Percentiles rank a stretch among this genome's conserved stretches.
phyloP scores from a whole-genome alignment of 257 asterid species.

The Jacaranda copaia region DNA sequence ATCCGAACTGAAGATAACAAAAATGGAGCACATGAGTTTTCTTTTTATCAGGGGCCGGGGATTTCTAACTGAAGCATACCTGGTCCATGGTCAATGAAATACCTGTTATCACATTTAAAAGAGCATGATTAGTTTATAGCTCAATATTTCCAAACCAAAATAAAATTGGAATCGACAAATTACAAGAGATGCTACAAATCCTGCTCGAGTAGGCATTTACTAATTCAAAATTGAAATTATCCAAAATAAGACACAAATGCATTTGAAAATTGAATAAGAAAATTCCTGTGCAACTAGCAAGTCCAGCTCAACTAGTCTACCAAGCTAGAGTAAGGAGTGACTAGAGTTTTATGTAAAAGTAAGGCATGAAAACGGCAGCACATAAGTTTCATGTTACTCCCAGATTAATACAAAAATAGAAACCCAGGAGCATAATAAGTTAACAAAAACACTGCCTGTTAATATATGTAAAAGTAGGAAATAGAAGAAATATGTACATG shows the following conservation, averaged over 20 bases:
- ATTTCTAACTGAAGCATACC: constrained; percentile 46
- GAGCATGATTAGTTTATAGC: background rate
- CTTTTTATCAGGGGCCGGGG: background rate
- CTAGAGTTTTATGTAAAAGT: background rate
- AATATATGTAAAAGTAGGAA: background rate
- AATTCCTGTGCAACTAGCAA: background rate
- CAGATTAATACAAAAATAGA: constrained; percentile 9
- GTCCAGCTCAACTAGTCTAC: background rate
- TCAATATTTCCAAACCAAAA: background rate
- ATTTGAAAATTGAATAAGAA: background rate
- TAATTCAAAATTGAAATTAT: background rate
- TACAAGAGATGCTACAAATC: background rate
- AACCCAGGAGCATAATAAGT: too few species aligned
- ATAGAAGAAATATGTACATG: background rate
- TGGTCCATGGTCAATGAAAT: constrained; percentile 80
- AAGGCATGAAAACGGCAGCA: background rate
- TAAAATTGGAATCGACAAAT: background rate
- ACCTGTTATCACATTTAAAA: constrained; percentile 51
- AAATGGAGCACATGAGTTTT: background rate
- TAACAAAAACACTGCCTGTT: constrained; percentile 1
- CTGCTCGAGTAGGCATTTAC: background rate
- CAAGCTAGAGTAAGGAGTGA: background rate
- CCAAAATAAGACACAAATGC: background rate
- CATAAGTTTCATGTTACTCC: background rate
- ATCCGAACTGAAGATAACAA: background rate